Percentiles rank a stretch among this genome's conserved stretches.
Conservation (phyloP, 2,329 filamentous ascomycete genomes). For the Chaetomiaceae sp. region DNA sequence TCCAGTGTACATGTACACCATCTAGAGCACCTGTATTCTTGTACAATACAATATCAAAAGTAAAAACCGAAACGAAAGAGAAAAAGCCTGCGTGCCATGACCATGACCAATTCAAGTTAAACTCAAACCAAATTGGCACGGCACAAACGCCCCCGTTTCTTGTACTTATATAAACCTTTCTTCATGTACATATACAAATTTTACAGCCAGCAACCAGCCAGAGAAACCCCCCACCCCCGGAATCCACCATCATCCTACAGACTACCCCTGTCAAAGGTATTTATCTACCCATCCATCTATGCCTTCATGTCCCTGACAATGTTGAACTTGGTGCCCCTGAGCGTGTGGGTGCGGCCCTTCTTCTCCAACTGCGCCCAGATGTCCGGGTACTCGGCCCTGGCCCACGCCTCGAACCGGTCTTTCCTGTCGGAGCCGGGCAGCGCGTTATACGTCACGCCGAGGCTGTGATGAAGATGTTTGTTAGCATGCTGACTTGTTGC, state of each 20-base stretch:
- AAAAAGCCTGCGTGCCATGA: no score
- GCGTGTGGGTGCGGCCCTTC: slow-evolving; percentile 43
- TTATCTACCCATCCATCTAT: slow-evolving; percentile 24
- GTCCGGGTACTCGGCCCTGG: slow-evolving; percentile 59
- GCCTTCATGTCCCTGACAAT: slow-evolving; percentile 45
- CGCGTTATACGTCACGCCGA: slow-evolving; percentile 73
- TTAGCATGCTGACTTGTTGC: no score
- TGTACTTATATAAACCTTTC: background rate
- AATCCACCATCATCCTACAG: background rate
- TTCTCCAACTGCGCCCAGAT: slow-evolving; percentile 63
- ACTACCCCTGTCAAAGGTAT: background rate
- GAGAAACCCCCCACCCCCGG: background rate
- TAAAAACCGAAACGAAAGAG: no score
- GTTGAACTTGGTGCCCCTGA: slow-evolving; percentile 45
- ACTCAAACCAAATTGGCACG: no score
- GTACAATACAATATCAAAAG: no score
- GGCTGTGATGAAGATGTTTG: slow-evolving; percentile 44
- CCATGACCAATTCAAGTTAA: no score
- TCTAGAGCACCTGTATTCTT: no score
- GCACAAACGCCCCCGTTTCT: no score
- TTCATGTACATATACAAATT: slow-evolving; percentile 13
- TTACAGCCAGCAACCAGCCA: background rate
- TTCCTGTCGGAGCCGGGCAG: slow-evolving; percentile 63
- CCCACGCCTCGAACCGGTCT: slow-evolving; percentile 69
- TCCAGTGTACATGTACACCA: no score